Evolutionary conservation across 345 rosid species (phyloP).

Genomic region (Heritiera fomes): DNA sequence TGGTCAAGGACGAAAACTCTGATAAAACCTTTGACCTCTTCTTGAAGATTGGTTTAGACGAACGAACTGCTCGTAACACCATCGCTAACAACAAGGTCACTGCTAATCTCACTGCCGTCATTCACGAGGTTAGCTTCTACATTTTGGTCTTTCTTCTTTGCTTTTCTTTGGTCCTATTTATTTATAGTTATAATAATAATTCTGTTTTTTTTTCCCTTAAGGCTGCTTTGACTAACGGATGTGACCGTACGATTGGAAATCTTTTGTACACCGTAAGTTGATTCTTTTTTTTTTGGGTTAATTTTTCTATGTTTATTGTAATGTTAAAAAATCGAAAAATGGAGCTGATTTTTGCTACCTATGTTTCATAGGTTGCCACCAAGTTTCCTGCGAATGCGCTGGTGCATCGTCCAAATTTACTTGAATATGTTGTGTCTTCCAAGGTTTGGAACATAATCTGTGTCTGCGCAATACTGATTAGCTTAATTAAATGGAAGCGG

Average conservation of each 20-base stretch:
- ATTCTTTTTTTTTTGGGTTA: neutral
- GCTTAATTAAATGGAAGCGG: neutral
- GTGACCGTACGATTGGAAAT: conserved; percentile 76
- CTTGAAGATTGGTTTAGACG: conserved; percentile 80
- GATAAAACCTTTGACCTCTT: conserved; percentile 57
- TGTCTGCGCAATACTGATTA: neutral
- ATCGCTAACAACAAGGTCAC: conserved; percentile 85
- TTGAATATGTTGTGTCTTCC: conserved; percentile 59
- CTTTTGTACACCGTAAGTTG: conserved; percentile 70
- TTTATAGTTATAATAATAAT: neutral
- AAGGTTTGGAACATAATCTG: conserved; percentile 44
- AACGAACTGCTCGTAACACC: conserved; percentile 76
- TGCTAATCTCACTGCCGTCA: conserved; percentile 71
- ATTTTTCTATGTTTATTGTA: neutral
- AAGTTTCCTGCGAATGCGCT: conserved; percentile 75
- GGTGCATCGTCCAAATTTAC: conserved; percentile 74
- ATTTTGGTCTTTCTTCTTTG: neutral
- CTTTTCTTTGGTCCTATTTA: no score
- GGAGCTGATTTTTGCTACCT: neutral
- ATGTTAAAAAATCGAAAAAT: neutral
- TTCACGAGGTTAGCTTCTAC: conserved; percentile 61
- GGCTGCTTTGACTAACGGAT: conserved; percentile 90
- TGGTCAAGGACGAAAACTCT: conserved; percentile 41
- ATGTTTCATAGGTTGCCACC: conserved; percentile 69
- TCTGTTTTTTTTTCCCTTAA: conserved; percentile 25